phyloP scores from a whole-genome alignment of 2,329 filamentous ascomycete species.

The Aspergillus pseudoglaucus region DNA sequence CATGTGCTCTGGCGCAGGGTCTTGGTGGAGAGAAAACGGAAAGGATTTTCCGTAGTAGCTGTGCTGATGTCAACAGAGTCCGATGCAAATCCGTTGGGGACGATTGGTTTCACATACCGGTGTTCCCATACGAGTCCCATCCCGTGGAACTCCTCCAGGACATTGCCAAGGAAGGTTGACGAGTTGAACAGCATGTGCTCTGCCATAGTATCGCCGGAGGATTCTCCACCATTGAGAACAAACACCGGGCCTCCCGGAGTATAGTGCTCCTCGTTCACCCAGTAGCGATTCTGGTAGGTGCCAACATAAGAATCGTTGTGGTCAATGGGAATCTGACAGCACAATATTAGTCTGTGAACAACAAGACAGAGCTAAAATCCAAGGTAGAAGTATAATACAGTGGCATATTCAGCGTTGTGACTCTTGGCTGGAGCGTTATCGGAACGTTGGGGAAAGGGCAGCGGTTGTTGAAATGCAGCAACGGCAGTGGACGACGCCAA shows the following conservation, averaged over 20 bases:
- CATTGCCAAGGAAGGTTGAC: slow-evolving; percentile 23
- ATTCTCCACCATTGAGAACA: slow-evolving; percentile 45
- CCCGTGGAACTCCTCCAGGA: slow-evolving; percentile 30
- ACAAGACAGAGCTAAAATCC: slow-evolving; percentile 2
- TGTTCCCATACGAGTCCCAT: slow-evolving; percentile 39
- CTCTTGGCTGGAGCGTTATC: not conserved
- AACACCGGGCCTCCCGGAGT: slow-evolving; percentile 48
- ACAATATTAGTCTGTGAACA: not conserved
- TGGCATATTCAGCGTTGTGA: slow-evolving; percentile 11
- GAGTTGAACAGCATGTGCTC: slow-evolving; percentile 28
- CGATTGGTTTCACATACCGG: slow-evolving; percentile 22
- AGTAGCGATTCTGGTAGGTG: slow-evolving; percentile 52
- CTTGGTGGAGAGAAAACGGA: slow-evolving; percentile 29
- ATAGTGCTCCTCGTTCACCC: slow-evolving; percentile 49
- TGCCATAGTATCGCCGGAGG: slow-evolving; percentile 33
- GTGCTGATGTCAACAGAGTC: slow-evolving; percentile 4
- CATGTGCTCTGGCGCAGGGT: slow-evolving; percentile 35
- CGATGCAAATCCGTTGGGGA: not conserved
- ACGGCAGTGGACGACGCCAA: too few species aligned
- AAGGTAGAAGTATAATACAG: slow-evolving; percentile 4
- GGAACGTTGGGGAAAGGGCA: not conserved
- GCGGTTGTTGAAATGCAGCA: too few species aligned
- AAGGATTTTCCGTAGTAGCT: slow-evolving; percentile 40
- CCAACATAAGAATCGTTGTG: slow-evolving; percentile 31
- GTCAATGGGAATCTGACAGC: slow-evolving; percentile 25